Evolutionary conservation across 2,329 filamentous ascomycete genomes (phyloP), one percentile per base, ranked within the genome.

Genomic region (Colletotrichum sp.): DNA sequence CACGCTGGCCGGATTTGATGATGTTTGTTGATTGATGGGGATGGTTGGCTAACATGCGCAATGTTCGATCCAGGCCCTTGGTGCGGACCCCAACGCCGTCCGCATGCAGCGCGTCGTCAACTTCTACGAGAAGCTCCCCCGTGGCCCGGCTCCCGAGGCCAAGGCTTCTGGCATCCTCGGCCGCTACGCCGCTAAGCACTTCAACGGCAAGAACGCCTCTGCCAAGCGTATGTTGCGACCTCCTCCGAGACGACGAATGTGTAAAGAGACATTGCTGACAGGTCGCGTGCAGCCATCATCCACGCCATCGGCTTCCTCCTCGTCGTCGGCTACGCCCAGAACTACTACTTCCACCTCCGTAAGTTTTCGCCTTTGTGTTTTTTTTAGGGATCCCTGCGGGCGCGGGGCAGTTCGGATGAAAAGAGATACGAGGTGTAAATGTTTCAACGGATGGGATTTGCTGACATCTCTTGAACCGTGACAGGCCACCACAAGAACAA

Each of bases 261-360:
- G 32, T 15, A 7, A 64, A 39, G 10, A 36, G 13, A 24, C 24
- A 12, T 8, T 39, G 21, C 64, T 76, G 15, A 75, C 24, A 13
- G 12, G 34, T 34, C 66, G 21, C 71, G 76, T 66, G 18, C 30
- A 99, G 97, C 97, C 79, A 92, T 99, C 84, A 90, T 98, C 82
- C 97, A 99, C 88, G 90, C 93, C 82, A 94, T 99, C 82, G 93
- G 91, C 81, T 90, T 92, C 84, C 89, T 99, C 78, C 88, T 98
- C 80, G 87, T 92, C 80, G 85, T 99, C 81, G 96, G 97, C 83
- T 99, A 99, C 88, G 95, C 94, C 82, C 95, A 99, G 90, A 96
- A 98, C 90, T 99, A 99, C 93, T 99, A 99, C 92, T 99, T 98
- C 95, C 98, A 99, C 89, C 92, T 99, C 84, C 95, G 97, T 99